Evolutionary conservation across 768 basidiomycete species (phyloP), one percentile per base, ranked within the genome.

Genomic region (Mycena sanguinolenta): DNA sequence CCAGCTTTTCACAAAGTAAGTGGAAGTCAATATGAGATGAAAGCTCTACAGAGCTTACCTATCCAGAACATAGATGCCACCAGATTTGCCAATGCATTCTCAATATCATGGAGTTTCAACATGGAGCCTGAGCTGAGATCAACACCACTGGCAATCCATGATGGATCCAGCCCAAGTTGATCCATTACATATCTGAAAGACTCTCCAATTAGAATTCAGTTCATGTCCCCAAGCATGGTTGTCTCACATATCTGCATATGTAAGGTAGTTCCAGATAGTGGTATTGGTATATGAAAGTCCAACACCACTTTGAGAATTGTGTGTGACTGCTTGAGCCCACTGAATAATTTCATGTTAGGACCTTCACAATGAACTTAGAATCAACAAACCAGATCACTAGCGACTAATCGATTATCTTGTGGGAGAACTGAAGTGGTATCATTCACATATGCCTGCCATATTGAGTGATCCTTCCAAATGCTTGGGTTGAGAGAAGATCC

Each of bases 71-170:
- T 52, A 27, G 50, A 52, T 27, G 50, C 50, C 50, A 28, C 13
- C 23, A 52, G 50, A 52, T 52, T 52, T 28, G 50, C 50, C 50
- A 52, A 52, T 52, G 50, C 50, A 28, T 52, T 52, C 50, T 52
- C 50, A 52, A 52, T 52, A 52, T 52, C 50, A 52, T 52, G 50
- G 25, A 52, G 50, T 25, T 52, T 52, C 25, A 52, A 52, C 50
- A 52, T 27, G 28, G 25, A 52, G 25, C 50, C 50, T 52, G 50
- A 52, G 8, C 17, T 52, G 3, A 52, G 25, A 52, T 52, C 50
- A 52, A 52, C 50, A 25, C 50, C 50, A 28, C 25, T 52, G 50
- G 25, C 27, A 52, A 52, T 25, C 50, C 50, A 52, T 27, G 50
- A 25, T 52, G 50, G 50, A 52, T 52, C 50, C 50, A 52, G 50